phyloP scores from a whole-genome alignment of 31 red algal species.

The Odonthalia washingtoniensis region DNA sequence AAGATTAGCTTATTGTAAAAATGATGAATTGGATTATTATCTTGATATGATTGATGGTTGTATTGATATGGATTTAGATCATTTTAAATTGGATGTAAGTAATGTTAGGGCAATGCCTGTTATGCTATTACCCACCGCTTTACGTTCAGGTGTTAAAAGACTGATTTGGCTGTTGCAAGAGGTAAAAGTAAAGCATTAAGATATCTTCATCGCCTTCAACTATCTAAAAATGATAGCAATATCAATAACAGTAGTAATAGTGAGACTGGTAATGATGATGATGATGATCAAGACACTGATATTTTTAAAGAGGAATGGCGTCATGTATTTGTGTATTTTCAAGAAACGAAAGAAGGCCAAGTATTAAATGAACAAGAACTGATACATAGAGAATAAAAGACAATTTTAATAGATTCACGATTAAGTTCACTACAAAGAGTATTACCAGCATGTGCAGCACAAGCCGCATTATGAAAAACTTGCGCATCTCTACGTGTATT shows the following conservation, averaged over 20 bases:
- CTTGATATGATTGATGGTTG: constrained; percentile 46
- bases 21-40: constrained; percentile 41
- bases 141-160: constrained; percentile 52
- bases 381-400: too few relatives aligned
- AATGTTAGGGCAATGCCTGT: constrained; percentile 37
- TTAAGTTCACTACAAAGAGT: constrained; percentile 35
- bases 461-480: constrained; percentile 51
- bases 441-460: constrained; percentile 31
- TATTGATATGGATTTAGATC: constrained; percentile 11
- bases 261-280: too few relatives aligned
- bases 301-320: constrained; percentile 34
- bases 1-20: constrained; percentile 35
- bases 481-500: constrained; percentile 18
- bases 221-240: too few relatives aligned
- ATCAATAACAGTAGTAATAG: too few relatives aligned
- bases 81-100: constrained; percentile 9
- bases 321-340: constrained; percentile 49
- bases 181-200: constrained; percentile 17
- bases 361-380: too few relatives aligned
- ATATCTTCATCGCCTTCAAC: too few relatives aligned
- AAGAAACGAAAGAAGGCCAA: constrained; percentile 44
- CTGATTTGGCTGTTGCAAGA: constrained; percentile 48
- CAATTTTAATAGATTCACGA: constrained; percentile 52
- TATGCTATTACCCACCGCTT: constrained; percentile 45
- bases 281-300: too few relatives aligned